phyloP scores from a whole-genome alignment of 768 basidiomycete genomes.

The Phanerodontia chrysosporium region DNA sequence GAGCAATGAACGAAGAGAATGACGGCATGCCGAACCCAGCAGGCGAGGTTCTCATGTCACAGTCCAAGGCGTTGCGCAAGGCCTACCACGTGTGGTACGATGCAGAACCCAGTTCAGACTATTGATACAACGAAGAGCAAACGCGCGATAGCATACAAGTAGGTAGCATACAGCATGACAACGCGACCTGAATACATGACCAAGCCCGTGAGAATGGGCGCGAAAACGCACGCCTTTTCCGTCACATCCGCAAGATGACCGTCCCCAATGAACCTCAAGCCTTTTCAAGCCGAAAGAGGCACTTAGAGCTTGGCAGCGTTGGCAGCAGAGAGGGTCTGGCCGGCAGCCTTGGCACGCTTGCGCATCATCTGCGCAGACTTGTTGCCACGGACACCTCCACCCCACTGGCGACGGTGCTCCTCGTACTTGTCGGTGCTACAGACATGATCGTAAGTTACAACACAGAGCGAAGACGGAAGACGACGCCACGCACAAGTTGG shows the following conservation, averaged over 20 bases:
- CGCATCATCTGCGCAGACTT: slow-evolving; percentile 92
- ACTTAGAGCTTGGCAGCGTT: slow-evolving; percentile 61
- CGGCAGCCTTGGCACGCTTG: slow-evolving; percentile 91
- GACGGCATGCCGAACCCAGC: too few species aligned
- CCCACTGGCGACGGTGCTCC: slow-evolving; percentile 88
- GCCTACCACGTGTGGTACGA: too few species aligned
- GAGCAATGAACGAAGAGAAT: too few species aligned
- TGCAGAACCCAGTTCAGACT: neutral
- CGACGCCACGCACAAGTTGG: slow-evolving; percentile 78
- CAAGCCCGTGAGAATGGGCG: neutral
- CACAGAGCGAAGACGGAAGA: neutral
- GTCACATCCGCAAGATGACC: neutral
- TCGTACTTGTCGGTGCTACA: slow-evolving; percentile 90
- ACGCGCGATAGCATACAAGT: slow-evolving; percentile 4
- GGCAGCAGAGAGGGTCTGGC: slow-evolving; percentile 55
- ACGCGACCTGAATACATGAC: neutral
- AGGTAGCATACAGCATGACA: slow-evolving; percentile 8
- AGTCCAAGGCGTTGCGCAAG: too few species aligned
- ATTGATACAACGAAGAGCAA: neutral
- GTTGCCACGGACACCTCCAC: slow-evolving; percentile 92
- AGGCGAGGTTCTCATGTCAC: too few species aligned
- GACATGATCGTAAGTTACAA: neutral
- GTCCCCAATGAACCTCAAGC: neutral
- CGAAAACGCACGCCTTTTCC: neutral
- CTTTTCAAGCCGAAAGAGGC: neutral